Percentiles rank a stretch among this genome's conserved stretches.
Evolutionary conservation across 2,329 filamentous ascomycete species (phyloP).

Genomic region (Apiospora malaysiana): DNA sequence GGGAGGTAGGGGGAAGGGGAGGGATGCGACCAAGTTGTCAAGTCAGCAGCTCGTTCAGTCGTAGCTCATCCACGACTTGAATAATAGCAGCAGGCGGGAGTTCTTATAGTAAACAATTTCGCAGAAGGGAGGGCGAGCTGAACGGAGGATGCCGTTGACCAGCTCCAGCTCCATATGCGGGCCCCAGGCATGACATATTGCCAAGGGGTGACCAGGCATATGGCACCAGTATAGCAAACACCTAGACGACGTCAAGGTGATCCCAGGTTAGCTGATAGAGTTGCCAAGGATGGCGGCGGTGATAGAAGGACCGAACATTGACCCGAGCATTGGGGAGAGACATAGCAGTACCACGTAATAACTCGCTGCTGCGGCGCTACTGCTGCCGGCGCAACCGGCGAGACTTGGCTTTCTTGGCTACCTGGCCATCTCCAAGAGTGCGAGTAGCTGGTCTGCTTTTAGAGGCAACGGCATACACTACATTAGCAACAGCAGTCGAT

Average conservation of each 20-base stretch:
- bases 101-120: not conserved
- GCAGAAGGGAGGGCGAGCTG: not conserved
- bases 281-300: not conserved
- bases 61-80: not conserved
- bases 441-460: not conserved
- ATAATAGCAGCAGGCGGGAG: not conserved
- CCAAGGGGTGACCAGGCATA: not conserved
- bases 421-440: not conserved
- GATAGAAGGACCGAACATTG: slow-evolving; percentile 8
- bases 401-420: not conserved
- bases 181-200: not conserved
- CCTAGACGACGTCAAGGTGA: slow-evolving; percentile 8
- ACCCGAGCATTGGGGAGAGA: not conserved
- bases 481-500: not conserved
- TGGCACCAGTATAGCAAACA: not conserved
- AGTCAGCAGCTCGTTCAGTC: not conserved
- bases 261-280: not conserved
- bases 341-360: too few species aligned
- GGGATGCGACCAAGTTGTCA: not conserved
- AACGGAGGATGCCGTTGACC: not conserved
- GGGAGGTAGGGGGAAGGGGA: not conserved
- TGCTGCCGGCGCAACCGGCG: not conserved
- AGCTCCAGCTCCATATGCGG: not conserved
- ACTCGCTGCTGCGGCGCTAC: not conserved
- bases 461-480: not conserved